Percentiles rank a stretch among this genome's conserved stretches.
phyloP scores from a whole-genome alignment of 2,329 filamentous ascomycete genomes.

The Alternaria brassicae region DNA sequence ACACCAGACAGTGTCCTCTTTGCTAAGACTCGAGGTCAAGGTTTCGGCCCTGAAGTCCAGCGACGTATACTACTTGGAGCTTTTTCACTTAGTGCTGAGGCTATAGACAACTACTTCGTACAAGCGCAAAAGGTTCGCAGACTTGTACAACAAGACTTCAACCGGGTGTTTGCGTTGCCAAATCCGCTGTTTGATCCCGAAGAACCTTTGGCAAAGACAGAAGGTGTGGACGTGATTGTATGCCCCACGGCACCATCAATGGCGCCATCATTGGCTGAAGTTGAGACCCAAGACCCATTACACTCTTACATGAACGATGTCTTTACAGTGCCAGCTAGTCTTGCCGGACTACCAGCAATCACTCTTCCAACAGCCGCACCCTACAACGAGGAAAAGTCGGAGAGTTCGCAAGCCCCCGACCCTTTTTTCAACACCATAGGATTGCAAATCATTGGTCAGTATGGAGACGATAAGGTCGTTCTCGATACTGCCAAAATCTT shows the following conservation, averaged over 20 bases:
- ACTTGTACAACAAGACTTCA: conserved; percentile 85
- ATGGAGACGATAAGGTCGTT: conserved; percentile 73
- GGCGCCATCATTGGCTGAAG: conserved; percentile 69
- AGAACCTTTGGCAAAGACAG: conserved; percentile 51
- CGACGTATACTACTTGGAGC: conserved; percentile 87
- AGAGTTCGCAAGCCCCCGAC: conserved; percentile 28
- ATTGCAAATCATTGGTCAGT: conserved; percentile 82
- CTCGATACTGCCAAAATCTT: conserved; percentile 62
- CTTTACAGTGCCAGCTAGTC: conserved; percentile 91
- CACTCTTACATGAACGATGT: conserved; percentile 91
- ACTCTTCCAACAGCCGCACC: conserved; percentile 72
- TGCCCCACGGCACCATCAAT: conserved; percentile 84
- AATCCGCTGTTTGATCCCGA: conserved; percentile 68
- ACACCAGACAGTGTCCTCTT: conserved; percentile 65
- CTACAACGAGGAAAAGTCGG: conserved; percentile 29
- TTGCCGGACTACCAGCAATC: conserved; percentile 88
- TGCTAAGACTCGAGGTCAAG: conserved; percentile 73
- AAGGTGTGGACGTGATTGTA: conserved; percentile 83
- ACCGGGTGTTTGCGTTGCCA: conserved; percentile 72
- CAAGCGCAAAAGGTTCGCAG: conserved; percentile 88
- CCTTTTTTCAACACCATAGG: conserved; percentile 57
- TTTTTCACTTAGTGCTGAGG: conserved; percentile 86
- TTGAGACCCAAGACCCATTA: conserved; percentile 64
- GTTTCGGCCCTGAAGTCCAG: conserved; percentile 85
- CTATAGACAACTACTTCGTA: conserved; percentile 96